Evolutionary conservation across 1,284 basidiomycete genomes (phyloP).

Genomic region (Meripilus lineatus): DNA sequence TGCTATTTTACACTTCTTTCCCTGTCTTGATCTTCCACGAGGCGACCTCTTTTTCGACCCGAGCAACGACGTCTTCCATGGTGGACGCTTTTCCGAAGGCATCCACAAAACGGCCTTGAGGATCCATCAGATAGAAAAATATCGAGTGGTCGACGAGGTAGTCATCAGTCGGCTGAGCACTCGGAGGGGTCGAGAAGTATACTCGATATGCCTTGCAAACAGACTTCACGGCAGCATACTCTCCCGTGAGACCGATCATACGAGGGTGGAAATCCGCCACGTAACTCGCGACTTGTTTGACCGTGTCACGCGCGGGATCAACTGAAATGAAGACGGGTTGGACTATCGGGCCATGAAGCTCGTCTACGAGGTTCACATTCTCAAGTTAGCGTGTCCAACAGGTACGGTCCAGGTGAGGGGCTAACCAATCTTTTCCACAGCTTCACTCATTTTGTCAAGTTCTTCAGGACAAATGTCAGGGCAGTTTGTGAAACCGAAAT

Average conservation of each 20-base stretch:
- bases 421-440: constrained; percentile 76
- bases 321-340: constrained; percentile 94
- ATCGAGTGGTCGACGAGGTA: constrained; percentile 98
- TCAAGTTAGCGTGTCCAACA: constrained; percentile 23
- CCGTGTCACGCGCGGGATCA: constrained; percentile 89
- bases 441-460: constrained; percentile 90
- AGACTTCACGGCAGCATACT: constrained; percentile 82
- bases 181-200: constrained; percentile 96
- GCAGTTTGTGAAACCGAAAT: constrained; percentile 97
- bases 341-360: constrained; percentile 57
- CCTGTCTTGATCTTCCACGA: constrained; percentile 47
- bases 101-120: constrained; percentile 91
- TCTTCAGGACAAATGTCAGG: constrained; percentile 99
- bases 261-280: constrained; percentile 87
- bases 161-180: constrained; percentile 83
- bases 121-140: constrained; percentile 99
- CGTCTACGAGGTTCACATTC: too few relatives aligned
- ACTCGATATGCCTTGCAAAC: constrained; percentile 95
- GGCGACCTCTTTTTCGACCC: constrained; percentile 53
- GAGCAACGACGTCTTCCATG: constrained; percentile 64
- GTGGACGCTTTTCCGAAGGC: constrained; percentile 89
- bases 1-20: too few relatives aligned
- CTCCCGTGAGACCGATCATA: constrained; percentile 85
- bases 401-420: too few relatives aligned
- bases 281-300: constrained; percentile 55